Evolutionary conservation across 2,329 filamentous ascomycete species (phyloP).

Genomic region (Ophiognomonia clavigignenti-juglandacearum): DNA sequence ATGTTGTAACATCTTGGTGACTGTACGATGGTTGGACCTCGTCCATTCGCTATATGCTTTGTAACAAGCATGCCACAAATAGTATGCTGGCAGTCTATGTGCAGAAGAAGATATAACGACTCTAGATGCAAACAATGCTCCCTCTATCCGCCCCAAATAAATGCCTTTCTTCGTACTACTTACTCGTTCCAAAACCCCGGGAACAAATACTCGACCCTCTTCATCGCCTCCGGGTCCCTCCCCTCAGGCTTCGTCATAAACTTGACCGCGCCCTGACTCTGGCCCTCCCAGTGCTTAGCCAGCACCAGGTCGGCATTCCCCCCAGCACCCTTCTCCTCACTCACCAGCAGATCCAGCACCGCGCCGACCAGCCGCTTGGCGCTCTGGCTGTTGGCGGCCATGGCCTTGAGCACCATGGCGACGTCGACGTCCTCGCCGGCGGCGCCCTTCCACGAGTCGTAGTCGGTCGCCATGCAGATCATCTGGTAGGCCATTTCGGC

Average conservation of each 20-base stretch:
- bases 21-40: too few relatives aligned
- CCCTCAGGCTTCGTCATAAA: conserved; percentile 78
- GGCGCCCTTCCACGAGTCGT: conserved; percentile 91
- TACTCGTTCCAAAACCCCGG: conserved; percentile 64
- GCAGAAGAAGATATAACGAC: background rate
- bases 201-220: conserved; percentile 83
- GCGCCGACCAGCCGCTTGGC: conserved; percentile 79
- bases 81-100: background rate
- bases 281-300: conserved; percentile 77
- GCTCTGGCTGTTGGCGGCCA: conserved; percentile 89
- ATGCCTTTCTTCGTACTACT: background rate
- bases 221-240: conserved; percentile 66
- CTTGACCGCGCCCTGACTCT: conserved; percentile 70
- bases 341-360: conserved; percentile 72
- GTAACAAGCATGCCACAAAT: too few relatives aligned
- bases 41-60: too few relatives aligned
- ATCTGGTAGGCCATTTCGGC: conserved; percentile 96
- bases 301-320: conserved; percentile 71
- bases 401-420: conserved; percentile 94
- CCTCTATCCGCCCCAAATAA: background rate
- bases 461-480: conserved; percentile 99
- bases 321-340: conserved; percentile 53
- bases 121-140: background rate
- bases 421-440: conserved; percentile 72
- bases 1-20: too few relatives aligned